Percentiles rank a stretch among this genome's conserved stretches.
Conservation (phyloP, 192 early-diverging fungal genomes). For the Diversispora epigaea region DNA sequence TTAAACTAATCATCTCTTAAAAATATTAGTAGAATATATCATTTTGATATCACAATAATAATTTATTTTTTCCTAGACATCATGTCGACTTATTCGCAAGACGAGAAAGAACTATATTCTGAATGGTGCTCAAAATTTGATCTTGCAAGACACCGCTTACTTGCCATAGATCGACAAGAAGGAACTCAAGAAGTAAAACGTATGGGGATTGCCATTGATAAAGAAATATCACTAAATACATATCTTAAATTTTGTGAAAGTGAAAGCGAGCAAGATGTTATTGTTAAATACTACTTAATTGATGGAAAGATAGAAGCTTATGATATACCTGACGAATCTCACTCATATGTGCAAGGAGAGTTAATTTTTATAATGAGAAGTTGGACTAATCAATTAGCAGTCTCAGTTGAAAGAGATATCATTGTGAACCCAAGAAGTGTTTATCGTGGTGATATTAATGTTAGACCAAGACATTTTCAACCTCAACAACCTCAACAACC, state of each 20-base stretch:
- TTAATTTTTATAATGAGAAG: neutral
- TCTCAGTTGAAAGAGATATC: neutral
- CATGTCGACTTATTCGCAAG: too few relatives aligned
- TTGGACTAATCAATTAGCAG: neutral
- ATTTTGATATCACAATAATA: too few relatives aligned
- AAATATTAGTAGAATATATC: too few relatives aligned
- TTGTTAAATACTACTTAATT: slow-evolving; percentile 24
- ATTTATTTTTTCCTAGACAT: too few relatives aligned
- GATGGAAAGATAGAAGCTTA: too few relatives aligned
- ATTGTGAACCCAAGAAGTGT: slow-evolving; percentile 5
- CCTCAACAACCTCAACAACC: too few relatives aligned
- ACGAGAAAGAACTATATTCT: too few relatives aligned
- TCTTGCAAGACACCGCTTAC: slow-evolving; percentile 1
- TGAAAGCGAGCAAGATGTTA: neutral
- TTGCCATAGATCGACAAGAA: slow-evolving; percentile 20
- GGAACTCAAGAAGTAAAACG: slow-evolving; percentile 8
- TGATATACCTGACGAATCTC: neutral
- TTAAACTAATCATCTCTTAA: too few relatives aligned
- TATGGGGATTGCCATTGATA: slow-evolving; percentile 13
- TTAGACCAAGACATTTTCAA: too few relatives aligned
- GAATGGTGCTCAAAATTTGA: neutral
- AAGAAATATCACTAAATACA: slow-evolving; percentile 9
- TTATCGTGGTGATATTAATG: slow-evolving; percentile 1
- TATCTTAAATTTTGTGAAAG: slow-evolving; percentile 22
- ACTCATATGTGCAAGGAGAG: neutral